These are phyloP conservation scores for Diplodia corticola DNA, from an alignment of 2,329 filamentous ascomycete genomes.

Conservation along the genomic window DNA sequence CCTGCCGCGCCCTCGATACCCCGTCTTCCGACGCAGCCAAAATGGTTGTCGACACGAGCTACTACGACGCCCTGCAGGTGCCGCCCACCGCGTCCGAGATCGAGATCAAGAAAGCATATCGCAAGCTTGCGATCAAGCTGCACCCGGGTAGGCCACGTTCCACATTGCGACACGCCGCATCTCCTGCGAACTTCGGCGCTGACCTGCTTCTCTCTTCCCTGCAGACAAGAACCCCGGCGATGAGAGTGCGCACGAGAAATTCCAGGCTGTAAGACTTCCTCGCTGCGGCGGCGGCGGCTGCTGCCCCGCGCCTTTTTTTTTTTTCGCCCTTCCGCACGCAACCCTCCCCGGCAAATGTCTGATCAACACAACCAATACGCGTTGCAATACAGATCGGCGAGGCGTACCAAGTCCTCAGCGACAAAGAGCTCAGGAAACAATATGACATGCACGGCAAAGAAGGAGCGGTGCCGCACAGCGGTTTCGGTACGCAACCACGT, in stretches of 20 bases:
- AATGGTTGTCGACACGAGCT: slow-evolving; percentile 86
- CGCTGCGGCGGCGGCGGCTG: background rate
- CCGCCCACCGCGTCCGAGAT: slow-evolving; percentile 81
- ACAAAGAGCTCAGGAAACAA: slow-evolving; percentile 80
- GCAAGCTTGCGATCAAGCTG: slow-evolving; percentile 86
- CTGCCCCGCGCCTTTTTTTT: background rate
- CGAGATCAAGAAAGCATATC: slow-evolving; percentile 96
- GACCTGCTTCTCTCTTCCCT: slow-evolving; percentile 6
- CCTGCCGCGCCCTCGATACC: background rate
- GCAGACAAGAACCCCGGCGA: slow-evolving; percentile 97
- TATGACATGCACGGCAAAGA: slow-evolving; percentile 99
- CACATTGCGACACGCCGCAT: background rate
- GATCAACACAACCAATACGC: background rate
- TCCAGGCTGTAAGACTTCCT: slow-evolving; percentile 69
- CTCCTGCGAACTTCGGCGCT: slow-evolving; percentile 13
- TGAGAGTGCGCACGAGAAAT: slow-evolving; percentile 88
- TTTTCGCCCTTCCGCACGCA: background rate
- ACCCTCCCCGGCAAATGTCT: background rate
- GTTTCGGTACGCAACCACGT: slow-evolving; percentile 65
- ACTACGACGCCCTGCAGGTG: slow-evolving; percentile 86
- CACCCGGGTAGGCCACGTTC: slow-evolving; percentile 67
- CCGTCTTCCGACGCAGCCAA: slow-evolving; percentile 31
- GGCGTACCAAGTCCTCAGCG: slow-evolving; percentile 79
- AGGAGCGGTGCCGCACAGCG: slow-evolving; percentile 82
- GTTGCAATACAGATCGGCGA: slow-evolving; percentile 59